A percentile compares a stretch with the other conserved stretches of the same genome.
Evolutionary conservation across 2,329 filamentous ascomycete genomes (phyloP).

Genomic region (Exophiala bonariae): DNA sequence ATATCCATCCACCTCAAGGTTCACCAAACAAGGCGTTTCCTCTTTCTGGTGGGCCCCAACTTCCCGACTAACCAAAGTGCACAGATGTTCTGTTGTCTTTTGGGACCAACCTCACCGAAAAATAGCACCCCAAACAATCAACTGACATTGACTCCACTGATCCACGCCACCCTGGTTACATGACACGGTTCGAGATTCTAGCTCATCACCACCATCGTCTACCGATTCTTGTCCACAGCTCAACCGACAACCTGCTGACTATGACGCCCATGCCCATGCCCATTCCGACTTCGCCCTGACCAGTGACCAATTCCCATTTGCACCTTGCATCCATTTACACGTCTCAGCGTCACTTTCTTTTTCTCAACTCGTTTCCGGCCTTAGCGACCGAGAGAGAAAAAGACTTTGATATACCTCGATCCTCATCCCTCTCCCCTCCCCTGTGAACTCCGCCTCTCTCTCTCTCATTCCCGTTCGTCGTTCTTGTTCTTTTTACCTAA

Average conservation of each 20-base stretch:
- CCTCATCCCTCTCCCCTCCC: not conserved
- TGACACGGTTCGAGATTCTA: slow-evolving; percentile 15
- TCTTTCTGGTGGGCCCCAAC: too few relatives aligned
- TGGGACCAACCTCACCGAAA: too few relatives aligned
- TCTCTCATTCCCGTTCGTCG: not conserved
- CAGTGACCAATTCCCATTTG: not conserved
- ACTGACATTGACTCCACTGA: slow-evolving; percentile 22
- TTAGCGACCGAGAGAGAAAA: not conserved
- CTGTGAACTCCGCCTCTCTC: too few relatives aligned
- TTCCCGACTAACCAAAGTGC: slow-evolving; percentile 4
- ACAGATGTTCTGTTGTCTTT: too few relatives aligned
- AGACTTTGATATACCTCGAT: not conserved
- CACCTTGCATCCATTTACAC: not conserved
- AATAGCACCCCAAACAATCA: slow-evolving; percentile 1
- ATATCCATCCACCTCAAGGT: too few relatives aligned
- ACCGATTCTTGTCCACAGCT: slow-evolving; percentile 11
- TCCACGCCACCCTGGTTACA: slow-evolving; percentile 18
- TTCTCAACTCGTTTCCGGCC: not conserved
- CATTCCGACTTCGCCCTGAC: slow-evolving; percentile 3
- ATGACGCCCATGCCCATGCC: too few relatives aligned
- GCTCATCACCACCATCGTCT: slow-evolving; percentile 4
- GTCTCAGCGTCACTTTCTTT: slow-evolving; percentile 1
- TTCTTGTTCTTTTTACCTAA: slow-evolving; percentile 3
- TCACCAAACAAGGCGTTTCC: too few relatives aligned
- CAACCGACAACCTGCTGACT: not conserved